Base-by-base conservation (phyloP, 148 eudicot species). In the Vaccinium macrocarpon region DNA sequence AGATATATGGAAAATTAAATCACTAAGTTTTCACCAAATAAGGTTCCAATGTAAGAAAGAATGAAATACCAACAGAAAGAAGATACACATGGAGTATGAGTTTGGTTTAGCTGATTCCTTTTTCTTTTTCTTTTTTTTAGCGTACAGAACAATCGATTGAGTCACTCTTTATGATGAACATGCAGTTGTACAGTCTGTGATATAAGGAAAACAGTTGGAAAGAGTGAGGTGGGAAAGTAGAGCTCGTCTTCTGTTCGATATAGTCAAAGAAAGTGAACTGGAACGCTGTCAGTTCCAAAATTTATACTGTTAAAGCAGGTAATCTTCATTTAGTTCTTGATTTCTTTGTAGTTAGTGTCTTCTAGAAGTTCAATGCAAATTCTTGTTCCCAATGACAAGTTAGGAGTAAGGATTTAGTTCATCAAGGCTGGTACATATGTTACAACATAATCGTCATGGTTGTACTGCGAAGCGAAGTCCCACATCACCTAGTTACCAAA, bases 341-440 rank as follows among this genome's bases (percentile, higher is more conserved):
- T 49, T 46, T 81, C 5, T 81, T 4, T 64, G n/a, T 64, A 23
- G 27, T 27, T 29, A 3, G 50, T 18, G 68, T 79, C 68, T 25
- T 25, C 38, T 25, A 51, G 14, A 76, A 77, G 49, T 55, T 18
- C 25, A 53, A 79, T 53, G 32, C 66, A 79, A 79, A 16, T 55
- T 32, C 81, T 29, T 32, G 7, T 25, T 62, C 9, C 9, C 18
- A 52, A 25, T 52, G 48, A 25, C 32, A 52, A 52, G 19, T 51
- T 78, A 52, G 38, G 46, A 27, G 81, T 16, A 51, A 78, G 81
- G 81, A 56, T n/a, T 49, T 77, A 52, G n/a, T 7, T 52, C 12
- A 78, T 52, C 23, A 52, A 27, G 42, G 62, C 42, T 29, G 10
- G 42, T 52, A 79, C 23, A 56, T 32, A 2, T 51, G 59, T 16